Evolutionary conservation across 2,329 filamentous ascomycete species (phyloP).

Genomic region (Juglanconis oblonga): DNA sequence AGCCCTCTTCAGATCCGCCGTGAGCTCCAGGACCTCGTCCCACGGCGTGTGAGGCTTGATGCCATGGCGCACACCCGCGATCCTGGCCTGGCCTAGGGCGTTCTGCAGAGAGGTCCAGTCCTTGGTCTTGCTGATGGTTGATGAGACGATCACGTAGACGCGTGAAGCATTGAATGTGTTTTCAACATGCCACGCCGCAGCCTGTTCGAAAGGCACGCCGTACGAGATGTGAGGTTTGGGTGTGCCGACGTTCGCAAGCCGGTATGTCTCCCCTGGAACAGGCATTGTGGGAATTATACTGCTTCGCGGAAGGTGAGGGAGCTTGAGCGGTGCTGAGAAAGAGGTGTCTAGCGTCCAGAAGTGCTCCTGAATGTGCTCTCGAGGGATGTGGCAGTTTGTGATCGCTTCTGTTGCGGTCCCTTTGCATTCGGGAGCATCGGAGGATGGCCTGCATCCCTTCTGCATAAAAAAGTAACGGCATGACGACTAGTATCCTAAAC

Average conservation of each 20-base stretch:
- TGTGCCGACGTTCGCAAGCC: neutral
- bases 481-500: no score
- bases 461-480: no score
- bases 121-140: conserved; percentile 19
- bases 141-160: conserved; percentile 19
- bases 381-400: no score
- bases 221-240: conserved; percentile 16
- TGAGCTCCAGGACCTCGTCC: conserved; percentile 17
- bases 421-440: no score
- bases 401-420: no score
- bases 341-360: no score
- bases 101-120: conserved; percentile 13
- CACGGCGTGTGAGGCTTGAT: conserved; percentile 21
- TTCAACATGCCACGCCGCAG: conserved; percentile 11
- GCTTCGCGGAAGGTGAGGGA: no score
- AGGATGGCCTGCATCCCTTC: no score
- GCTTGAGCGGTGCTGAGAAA: no score
- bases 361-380: no score
- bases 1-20: conserved; percentile 6
- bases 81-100: neutral
- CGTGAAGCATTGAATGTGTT: conserved; percentile 11
- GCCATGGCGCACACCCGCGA: conserved; percentile 18
- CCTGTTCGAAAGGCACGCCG: conserved; percentile 16
- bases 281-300: neutral
- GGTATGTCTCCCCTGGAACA: neutral